These are phyloP conservation scores for Dalbergia oliveri DNA, from an alignment of 306 rosid genomes.

Conservation along the genomic window DNA sequence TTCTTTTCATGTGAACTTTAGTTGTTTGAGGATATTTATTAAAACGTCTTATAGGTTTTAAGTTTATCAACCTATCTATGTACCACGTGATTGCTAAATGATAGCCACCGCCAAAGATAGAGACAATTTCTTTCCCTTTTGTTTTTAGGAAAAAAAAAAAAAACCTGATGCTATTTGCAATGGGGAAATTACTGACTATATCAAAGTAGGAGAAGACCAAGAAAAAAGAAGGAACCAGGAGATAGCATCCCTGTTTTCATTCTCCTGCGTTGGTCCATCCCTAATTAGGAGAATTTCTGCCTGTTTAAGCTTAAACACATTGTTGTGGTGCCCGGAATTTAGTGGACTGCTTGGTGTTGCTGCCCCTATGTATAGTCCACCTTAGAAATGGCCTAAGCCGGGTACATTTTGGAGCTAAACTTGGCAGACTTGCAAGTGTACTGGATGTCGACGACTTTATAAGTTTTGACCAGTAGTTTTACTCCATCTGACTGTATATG, in stretches of 20 bases:
- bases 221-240: not conserved
- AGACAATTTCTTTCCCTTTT: not conserved
- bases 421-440: not conserved
- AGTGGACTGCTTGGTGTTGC: not conserved
- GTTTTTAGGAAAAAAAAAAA: no score
- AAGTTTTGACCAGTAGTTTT: slow-evolving; percentile 10
- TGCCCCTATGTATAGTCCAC: no score
- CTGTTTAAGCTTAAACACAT: not conserved
- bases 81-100: not conserved
- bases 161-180: not conserved
- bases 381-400: not conserved
- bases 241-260: slow-evolving; percentile 19
- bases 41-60: not conserved
- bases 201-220: not conserved
- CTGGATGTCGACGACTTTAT: slow-evolving; percentile 4
- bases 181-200: not conserved
- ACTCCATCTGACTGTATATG: slow-evolving; percentile 1
- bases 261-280: not conserved
- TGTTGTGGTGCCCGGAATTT: not conserved
- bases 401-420: slow-evolving; percentile 3
- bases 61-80: not conserved
- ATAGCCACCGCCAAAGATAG: not conserved
- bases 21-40: not conserved
- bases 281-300: not conserved
- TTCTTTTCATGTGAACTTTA: not conserved